Evolutionary conservation across 2,329 filamentous ascomycete species (phyloP).

Genomic region (Colletotrichum sp.): DNA sequence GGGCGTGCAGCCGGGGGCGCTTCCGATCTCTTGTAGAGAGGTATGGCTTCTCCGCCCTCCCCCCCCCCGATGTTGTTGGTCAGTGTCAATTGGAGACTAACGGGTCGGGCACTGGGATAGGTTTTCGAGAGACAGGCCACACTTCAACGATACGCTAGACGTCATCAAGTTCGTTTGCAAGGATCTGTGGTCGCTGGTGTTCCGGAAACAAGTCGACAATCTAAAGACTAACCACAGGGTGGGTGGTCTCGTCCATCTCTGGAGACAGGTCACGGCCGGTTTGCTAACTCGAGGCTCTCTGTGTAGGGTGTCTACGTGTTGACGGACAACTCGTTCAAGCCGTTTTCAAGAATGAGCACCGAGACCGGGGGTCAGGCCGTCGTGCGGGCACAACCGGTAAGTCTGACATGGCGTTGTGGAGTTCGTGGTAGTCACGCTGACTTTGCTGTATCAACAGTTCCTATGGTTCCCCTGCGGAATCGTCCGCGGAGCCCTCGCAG

Average conservation of each 20-base stretch:
- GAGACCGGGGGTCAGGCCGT: slow-evolving; percentile 77
- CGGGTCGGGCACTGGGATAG: slow-evolving; percentile 42
- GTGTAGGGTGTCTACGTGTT: slow-evolving; percentile 88
- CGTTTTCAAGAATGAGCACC: slow-evolving; percentile 88
- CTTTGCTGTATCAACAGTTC: slow-evolving; percentile 65
- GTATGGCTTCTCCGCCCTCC: not conserved
- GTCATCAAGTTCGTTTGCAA: slow-evolving; percentile 99
- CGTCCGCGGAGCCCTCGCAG: slow-evolving; percentile 89
- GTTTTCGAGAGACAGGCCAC: slow-evolving; percentile 82
- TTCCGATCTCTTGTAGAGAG: no score
- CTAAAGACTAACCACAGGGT: slow-evolving; percentile 96
- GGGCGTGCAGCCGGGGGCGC: no score
- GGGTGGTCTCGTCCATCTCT: slow-evolving; percentile 27
- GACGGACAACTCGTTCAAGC: slow-evolving; percentile 90
- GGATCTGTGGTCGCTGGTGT: slow-evolving; percentile 93
- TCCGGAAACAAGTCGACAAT: slow-evolving; percentile 97
- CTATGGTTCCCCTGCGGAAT: slow-evolving; percentile 95
- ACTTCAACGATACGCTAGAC: slow-evolving; percentile 90
- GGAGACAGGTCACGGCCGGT: not conserved
- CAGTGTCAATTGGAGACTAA: not conserved
- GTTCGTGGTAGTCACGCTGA: not conserved
- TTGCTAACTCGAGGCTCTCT: not conserved
- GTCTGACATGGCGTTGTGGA: slow-evolving; percentile 31
- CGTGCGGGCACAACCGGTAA: slow-evolving; percentile 78
- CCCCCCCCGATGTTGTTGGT: not conserved